Percentiles rank a stretch among this genome's conserved stretches.
phyloP scores from a whole-genome alignment of 1,284 basidiomycete genomes.

The Schizopora paradoxa region DNA sequence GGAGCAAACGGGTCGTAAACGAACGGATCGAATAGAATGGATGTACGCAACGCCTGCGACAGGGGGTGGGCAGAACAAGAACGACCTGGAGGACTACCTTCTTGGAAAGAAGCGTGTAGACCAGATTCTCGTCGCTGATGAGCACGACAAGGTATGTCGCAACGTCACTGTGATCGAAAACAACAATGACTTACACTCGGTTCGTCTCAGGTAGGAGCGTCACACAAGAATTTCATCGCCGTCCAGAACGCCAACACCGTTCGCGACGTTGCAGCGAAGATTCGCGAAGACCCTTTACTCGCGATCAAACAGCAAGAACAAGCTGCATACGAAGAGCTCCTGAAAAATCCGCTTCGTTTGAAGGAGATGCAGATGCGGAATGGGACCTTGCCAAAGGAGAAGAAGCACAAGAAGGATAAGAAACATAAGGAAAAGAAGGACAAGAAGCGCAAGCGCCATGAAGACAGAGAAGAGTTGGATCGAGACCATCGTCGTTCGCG shows the following conservation, averaged over 20 bases:
- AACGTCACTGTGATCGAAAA: slow-evolving; percentile 2
- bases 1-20: slow-evolving; percentile 90
- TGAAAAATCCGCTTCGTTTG: slow-evolving; percentile 87
- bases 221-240: slow-evolving; percentile 88
- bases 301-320: slow-evolving; percentile 99
- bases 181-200: slow-evolving; percentile 1
- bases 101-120: slow-evolving; percentile 99
- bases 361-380: slow-evolving; percentile 75
- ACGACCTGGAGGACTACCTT: slow-evolving; percentile 94
- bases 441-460: slow-evolving; percentile 52
- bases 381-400: slow-evolving; percentile 71
- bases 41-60: slow-evolving; percentile 96
- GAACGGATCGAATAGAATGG: slow-evolving; percentile 94
- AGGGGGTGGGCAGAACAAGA: slow-evolving; percentile 75
- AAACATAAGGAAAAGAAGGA: slow-evolving; percentile 54
- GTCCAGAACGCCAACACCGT: slow-evolving; percentile 89
- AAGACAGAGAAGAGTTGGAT: slow-evolving; percentile 22
- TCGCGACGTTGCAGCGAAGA: slow-evolving; percentile 87
- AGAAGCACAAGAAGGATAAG: slow-evolving; percentile 65
- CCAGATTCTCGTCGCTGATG: slow-evolving; percentile 87
- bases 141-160: slow-evolving; percentile 73
- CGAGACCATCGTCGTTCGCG: slow-evolving; percentile 31
- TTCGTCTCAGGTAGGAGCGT: slow-evolving; percentile 60
- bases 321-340: slow-evolving; percentile 82
- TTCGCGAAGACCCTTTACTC: slow-evolving; percentile 92